Base-by-base conservation (phyloP, 306 rosid species). In the Rosa rugosa region DNA sequence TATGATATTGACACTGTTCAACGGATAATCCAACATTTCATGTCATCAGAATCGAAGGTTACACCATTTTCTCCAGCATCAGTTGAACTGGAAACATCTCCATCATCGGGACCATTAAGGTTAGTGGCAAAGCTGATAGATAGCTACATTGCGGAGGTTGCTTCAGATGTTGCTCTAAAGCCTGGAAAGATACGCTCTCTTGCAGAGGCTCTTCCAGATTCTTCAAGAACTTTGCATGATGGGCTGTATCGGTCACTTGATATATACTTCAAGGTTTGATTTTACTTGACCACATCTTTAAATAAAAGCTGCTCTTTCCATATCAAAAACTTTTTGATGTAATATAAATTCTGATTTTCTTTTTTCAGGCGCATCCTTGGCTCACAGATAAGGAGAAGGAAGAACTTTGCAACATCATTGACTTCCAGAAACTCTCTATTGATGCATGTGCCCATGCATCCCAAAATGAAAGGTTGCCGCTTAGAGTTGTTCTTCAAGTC, bases 371-470 rank as follows among this genome's bases (percentile, higher is more conserved):
- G 64, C 99, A 95, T 84, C 96, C 97, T 56, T 88, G 92, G 93
- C 90, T 92, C 57, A 82, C 97, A 1, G 90, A 85, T 57, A 87
- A 73, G 36, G 97, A 91, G 75, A 90, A 88, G 87, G 97, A 88
- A 88, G 97, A 95, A 73, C 91, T 95, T 20, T 95, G 97, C 85
- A 84, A 88, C 78, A 50, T 95, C 47, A 90, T 92, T 68, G 94
- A 95, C 82, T 95, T 83, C 83, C 88, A 87, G 84, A 95, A 87
- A 73, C 91, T 95, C 71, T 95, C 99, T 8, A 87, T 94, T 75
- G 97, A 94, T 83, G 99, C 98, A 0, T 95, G 97, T 74, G 90
- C 97, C 22, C 97, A 95, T 81, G 99, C 99, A 42, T 92, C 99
- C 31, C 94, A 91, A 79, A 95, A 95, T 53, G 90, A 91, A 57